A percentile compares a stretch with the other conserved stretches of the same genome.
These are phyloP conservation scores for Beauveria sp. DNA, from an alignment of 2,329 filamentous ascomycete species.

Conservation along the genomic window DNA sequence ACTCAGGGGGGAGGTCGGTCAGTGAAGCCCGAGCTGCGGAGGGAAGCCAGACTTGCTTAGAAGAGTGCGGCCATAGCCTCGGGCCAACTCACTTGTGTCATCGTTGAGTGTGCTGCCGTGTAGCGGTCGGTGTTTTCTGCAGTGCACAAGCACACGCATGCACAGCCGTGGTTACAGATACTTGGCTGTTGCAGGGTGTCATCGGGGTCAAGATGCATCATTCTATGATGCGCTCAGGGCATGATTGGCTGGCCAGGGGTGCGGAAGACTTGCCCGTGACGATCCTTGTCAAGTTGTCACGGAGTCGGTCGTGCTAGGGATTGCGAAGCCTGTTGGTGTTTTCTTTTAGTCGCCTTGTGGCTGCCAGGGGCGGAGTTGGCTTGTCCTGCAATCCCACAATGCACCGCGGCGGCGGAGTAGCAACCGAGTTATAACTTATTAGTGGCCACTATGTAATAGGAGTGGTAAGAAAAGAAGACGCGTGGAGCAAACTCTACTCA, in stretches of 20 bases:
- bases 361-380: slow-evolving; percentile 1
- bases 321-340: slow-evolving; percentile 1
- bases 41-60: neutral
- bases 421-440: slow-evolving; percentile 18
- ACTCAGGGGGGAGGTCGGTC: neutral
- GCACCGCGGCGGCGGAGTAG: neutral
- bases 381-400: slow-evolving; percentile 1
- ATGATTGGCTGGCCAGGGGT: slow-evolving; percentile 3
- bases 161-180: neutral
- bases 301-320: neutral
- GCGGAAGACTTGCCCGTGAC: neutral
- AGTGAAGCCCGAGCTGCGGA: neutral
- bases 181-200: neutral
- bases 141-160: slow-evolving; percentile 1
- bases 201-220: slow-evolving; percentile 4
- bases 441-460: slow-evolving; percentile 17
- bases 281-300: neutral
- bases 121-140: neutral
- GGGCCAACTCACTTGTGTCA: neutral
- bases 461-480: neutral
- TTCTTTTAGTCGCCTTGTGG: neutral
- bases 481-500: neutral
- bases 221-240: slow-evolving; percentile 3
- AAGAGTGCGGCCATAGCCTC: slow-evolving; percentile 2
- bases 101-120: neutral